Evolutionary conservation across 2,329 filamentous ascomycete species (phyloP), one percentile per base, ranked within the genome.

Genomic region (Cryphonectria nitschkei): DNA sequence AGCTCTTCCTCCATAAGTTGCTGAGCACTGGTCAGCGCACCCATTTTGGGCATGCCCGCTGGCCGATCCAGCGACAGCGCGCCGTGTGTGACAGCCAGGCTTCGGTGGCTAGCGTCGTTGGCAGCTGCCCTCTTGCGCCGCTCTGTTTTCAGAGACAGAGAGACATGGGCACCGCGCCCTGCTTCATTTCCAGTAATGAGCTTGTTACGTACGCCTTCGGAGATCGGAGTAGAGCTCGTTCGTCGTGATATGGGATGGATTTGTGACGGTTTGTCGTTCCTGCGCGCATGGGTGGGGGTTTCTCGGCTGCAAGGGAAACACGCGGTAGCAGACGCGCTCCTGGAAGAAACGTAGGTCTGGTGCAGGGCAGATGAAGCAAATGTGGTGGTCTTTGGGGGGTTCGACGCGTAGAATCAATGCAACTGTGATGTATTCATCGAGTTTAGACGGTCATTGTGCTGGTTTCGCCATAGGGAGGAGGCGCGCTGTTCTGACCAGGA

Each of bases 1-100:
- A 88, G 81, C 77, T 88, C 85, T 71, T 89, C 86, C 77, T 88
- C 84, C 80, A 87, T 88, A 65, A 84, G 81, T 75, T 87, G 86
- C 67, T 69, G 66, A 37, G 69, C 43, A 16, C 62, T 58, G 16
- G 83, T 79, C 84, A 87, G 87, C 63, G 74, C 80, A 75, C 75
- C 64, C 71, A 73, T 71, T 16, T 64, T 69, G 50, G 69, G 54
- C 43, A 61, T 58, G 41, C 63, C 60, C 46, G 63, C 14, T 3
- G 14, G 61, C 41, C 29, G 26, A 39, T 43, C 14, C 39, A 39
- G 63, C 60, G 14, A n/a, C 41, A 29, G 63, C 43, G n/a, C 43
- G 41, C 39, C 41, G n/a, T 16, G 52, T 14, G 29, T 32, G 19
- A 4, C 26, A 19, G 63, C 50, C 41, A 56, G 66, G 64, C 50